A percentile compares a stretch with the other conserved stretches of the same genome.
phyloP scores from a whole-genome alignment of 495 filamentous ascomycete species.

The Lasiosphaeria ovina region DNA sequence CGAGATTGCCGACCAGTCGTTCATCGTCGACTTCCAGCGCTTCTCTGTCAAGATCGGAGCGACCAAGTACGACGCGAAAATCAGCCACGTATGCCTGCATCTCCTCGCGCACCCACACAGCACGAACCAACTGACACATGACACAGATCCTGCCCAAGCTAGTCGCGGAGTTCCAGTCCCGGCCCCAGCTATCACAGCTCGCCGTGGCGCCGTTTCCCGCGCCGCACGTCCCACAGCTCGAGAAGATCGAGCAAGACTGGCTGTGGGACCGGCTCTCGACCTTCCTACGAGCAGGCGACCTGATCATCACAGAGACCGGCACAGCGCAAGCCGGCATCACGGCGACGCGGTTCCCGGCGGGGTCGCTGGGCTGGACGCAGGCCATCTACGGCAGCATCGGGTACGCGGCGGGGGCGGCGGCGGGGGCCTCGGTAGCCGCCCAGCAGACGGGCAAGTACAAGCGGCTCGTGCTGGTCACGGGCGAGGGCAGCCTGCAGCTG shows the following conservation, averaged over 20 bases:
- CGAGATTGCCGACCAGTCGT: slow-evolving; percentile 21
- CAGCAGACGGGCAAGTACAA: slow-evolving; percentile 25
- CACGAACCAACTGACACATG: not conserved
- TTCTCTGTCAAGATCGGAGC: slow-evolving; percentile 36
- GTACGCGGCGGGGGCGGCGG: slow-evolving; percentile 36
- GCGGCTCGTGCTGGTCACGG: slow-evolving; percentile 38
- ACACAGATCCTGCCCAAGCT: slow-evolving; percentile 22
- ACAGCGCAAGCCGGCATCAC: slow-evolving; percentile 38
- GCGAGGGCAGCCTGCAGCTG: slow-evolving; percentile 44
- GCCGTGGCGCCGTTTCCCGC: not conserved
- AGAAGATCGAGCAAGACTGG: slow-evolving; percentile 34
- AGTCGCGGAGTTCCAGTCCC: slow-evolving; percentile 20
- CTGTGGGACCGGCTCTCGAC: slow-evolving; percentile 32
- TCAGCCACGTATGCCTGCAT: slow-evolving; percentile 28
- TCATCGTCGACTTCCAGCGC: slow-evolving; percentile 40
- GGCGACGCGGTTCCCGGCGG: slow-evolving; percentile 28
- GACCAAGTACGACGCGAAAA: slow-evolving; percentile 28
- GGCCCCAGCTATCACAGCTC: slow-evolving; percentile 13
- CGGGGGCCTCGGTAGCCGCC: slow-evolving; percentile 37
- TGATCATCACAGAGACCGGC: slow-evolving; percentile 49
- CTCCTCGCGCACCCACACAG: not conserved
- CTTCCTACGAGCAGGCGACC: slow-evolving; percentile 48
- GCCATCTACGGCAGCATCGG: slow-evolving; percentile 43
- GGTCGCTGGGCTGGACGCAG: slow-evolving; percentile 33
- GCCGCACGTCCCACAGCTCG: slow-evolving; percentile 1